A percentile compares a stretch with the other conserved stretches of the same genome.
Conservation (phyloP, 2,329 filamentous ascomycete genomes). For the Clonostachys chloroleuca region DNA sequence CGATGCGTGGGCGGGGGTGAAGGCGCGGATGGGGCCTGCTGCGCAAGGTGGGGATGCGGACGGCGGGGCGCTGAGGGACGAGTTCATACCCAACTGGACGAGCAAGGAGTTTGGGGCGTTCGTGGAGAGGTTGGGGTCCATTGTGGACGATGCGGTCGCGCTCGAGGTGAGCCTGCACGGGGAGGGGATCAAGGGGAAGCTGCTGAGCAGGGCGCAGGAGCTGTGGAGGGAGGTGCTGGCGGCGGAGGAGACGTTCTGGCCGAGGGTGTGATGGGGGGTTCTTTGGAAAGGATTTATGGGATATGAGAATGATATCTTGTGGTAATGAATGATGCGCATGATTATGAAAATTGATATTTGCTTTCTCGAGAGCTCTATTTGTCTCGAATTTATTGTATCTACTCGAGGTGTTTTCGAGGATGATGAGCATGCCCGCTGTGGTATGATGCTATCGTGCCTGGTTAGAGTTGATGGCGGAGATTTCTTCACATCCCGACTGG, state of each 20-base stretch:
- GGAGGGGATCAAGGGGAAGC: slow-evolving; percentile 15
- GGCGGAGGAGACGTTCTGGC: slow-evolving; percentile 58
- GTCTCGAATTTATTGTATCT: no score
- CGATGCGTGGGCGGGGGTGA: slow-evolving; percentile 52
- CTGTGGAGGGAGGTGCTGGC: slow-evolving; percentile 46
- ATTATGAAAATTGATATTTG: no score
- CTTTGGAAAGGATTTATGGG: no score
- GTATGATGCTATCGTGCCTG: no score
- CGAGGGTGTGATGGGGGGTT: slow-evolving; percentile 13
- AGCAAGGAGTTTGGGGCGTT: slow-evolving; percentile 55
- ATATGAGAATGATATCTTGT: no score
- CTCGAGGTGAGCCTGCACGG: slow-evolving; percentile 27
- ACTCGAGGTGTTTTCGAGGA: no score
- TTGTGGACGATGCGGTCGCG: slow-evolving; percentile 50
- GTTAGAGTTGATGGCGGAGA: no score
- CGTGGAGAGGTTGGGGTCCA: slow-evolving; percentile 46
- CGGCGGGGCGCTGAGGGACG: slow-evolving; percentile 57
- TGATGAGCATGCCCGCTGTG: no score
- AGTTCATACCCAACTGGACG: slow-evolving; percentile 69
- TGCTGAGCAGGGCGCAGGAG: slow-evolving; percentile 31
- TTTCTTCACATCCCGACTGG: no score
- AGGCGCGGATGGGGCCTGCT: slow-evolving; percentile 16
- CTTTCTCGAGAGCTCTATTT: no score
- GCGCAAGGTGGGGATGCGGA: slow-evolving; percentile 30
- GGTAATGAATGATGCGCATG: no score